phyloP scores from a whole-genome alignment of 208 protist species.

The Leishmania guyanensis region DNA sequence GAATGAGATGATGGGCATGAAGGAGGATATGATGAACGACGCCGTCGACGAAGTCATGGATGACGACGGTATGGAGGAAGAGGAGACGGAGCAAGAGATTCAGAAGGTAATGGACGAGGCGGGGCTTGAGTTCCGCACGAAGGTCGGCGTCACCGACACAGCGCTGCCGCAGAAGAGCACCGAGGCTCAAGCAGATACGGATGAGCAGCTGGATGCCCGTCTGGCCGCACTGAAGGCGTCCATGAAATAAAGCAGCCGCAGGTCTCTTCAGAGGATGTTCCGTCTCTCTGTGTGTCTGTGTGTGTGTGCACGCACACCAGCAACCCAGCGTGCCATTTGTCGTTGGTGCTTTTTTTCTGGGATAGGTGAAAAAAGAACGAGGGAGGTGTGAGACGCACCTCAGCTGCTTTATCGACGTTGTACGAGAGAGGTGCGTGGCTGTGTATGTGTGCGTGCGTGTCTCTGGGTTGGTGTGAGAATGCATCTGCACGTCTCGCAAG shows the following conservation, averaged over 20 bases:
- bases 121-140: conserved; percentile 85
- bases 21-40: conserved; percentile 99
- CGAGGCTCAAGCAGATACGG: conserved; percentile 55
- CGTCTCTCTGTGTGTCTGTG: not conserved
- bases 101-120: conserved; percentile 93
- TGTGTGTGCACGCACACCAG: not conserved
- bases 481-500: not conserved
- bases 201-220: conserved; percentile 84
- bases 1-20: conserved; percentile 98
- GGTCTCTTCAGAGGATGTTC: not conserved
- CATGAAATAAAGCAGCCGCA: conserved; percentile 54
- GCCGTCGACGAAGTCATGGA: conserved; percentile 92
- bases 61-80: conserved; percentile 91
- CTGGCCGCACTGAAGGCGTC: conserved; percentile 79
- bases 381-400: not conserved
- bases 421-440: not conserved
- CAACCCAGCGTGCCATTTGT: not conserved
- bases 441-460: conserved; percentile 1
- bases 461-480: not conserved
- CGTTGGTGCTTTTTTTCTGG: not conserved
- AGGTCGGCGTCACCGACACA: conserved; percentile 66
- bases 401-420: not conserved
- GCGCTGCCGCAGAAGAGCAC: conserved; percentile 47
- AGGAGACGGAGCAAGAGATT: conserved; percentile 90
- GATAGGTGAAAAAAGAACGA: too few species aligned